A percentile compares a stretch with the other conserved stretches of the same genome.
These are phyloP conservation scores for Pistacia vera DNA, from an alignment of 345 rosid species.

Conservation along the genomic window DNA sequence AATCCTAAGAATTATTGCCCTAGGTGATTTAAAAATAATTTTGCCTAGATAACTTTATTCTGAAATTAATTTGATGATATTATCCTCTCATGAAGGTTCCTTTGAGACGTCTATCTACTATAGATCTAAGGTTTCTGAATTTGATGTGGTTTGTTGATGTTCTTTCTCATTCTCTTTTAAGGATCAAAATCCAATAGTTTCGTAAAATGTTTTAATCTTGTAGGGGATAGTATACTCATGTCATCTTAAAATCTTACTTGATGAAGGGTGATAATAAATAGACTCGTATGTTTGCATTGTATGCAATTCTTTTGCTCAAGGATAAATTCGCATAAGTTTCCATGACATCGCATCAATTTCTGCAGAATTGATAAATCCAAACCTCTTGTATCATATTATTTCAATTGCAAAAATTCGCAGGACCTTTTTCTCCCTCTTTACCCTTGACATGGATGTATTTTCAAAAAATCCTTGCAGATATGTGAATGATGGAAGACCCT, in stretches of 20 bases:
- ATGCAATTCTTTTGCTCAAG: neutral
- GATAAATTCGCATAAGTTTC: neutral
- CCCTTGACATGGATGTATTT: slow-evolving; percentile 1
- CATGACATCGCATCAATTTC: neutral
- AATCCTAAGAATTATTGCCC: neutral
- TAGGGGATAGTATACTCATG: neutral
- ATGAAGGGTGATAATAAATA: neutral
- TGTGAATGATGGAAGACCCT: slow-evolving; percentile 91
- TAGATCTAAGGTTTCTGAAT: neutral
- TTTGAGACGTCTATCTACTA: neutral
- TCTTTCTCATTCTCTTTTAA: neutral
- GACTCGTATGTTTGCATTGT: neutral
- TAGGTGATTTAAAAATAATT: neutral
- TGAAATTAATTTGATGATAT: neutral
- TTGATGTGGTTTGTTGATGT: slow-evolving; percentile 3
- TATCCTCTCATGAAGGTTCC: neutral
- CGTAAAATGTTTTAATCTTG: neutral
- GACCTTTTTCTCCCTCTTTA: neutral
- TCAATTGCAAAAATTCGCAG: slow-evolving; percentile 1
- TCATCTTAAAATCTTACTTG: neutral
- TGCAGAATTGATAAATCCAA: neutral
- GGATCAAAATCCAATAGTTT: neutral
- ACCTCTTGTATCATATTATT: neutral
- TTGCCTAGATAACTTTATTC: neutral
- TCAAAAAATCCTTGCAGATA: slow-evolving; percentile 50